These are phyloP conservation scores for Mycena pura DNA, from an alignment of 768 basidiomycete species.

Conservation along the genomic window DNA sequence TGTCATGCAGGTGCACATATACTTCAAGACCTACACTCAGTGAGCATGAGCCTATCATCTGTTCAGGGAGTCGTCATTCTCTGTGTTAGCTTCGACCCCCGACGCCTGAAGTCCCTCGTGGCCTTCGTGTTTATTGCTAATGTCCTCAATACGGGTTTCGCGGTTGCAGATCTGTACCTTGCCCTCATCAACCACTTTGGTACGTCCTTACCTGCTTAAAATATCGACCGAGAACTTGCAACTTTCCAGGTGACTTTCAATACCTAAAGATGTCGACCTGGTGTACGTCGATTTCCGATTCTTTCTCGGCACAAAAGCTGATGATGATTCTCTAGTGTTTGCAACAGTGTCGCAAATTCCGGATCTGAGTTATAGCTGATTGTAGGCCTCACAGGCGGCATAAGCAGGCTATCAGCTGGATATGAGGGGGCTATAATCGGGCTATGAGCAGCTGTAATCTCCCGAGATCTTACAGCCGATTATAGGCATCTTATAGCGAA, in stretches of 20 bases:
- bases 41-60: too few species aligned
- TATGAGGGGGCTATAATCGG: too few species aligned
- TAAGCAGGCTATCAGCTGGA: too few species aligned
- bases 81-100: not conserved
- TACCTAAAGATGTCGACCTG: not conserved
- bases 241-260: not conserved
- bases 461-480: too few species aligned
- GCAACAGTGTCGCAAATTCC: too few species aligned
- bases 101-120: not conserved
- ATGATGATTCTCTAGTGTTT: too few species aligned
- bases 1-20: not conserved
- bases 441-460: too few species aligned
- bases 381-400: too few species aligned
- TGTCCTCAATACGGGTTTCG: not conserved
- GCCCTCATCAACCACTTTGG: not conserved
- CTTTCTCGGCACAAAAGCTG: not conserved
- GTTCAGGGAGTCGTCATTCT: too few species aligned
- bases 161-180: not conserved
- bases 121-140: not conserved
- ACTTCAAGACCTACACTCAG: not conserved
- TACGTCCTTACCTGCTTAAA: not conserved
- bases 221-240: too few species aligned
- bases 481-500: too few species aligned
- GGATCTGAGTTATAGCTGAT: too few species aligned
- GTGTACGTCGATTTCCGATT: not conserved